Base-by-base conservation (phyloP, 2,329 filamentous ascomycete genomes). In the Mycosphaerella arachidis region DNA sequence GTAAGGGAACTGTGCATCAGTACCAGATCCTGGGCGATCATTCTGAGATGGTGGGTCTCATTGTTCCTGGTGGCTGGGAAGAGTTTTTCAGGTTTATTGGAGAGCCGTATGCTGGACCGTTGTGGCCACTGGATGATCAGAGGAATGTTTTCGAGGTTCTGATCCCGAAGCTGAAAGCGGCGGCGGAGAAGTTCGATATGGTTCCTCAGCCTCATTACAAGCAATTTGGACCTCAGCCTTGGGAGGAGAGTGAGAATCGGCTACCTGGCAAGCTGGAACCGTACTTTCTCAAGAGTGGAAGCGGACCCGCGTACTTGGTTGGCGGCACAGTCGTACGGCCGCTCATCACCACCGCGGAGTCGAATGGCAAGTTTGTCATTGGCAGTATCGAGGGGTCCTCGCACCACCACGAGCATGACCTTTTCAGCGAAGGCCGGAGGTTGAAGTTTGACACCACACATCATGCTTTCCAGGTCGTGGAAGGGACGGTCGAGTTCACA, bases 11-110 rank as follows among this genome's bases (percentile, higher is more conserved):
- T 8, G 74, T 85, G 50, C 83, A 86, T 67, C 83, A 84, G 64
- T 82, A 82, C 4, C 79, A 84, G 57, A 73, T 83, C 29, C 72
- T 82, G 1, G 81, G 81, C 1, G 76, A 80, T 0, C 80, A 84
- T 62, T 82, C 81, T 1, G 83, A 85, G 62, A 78, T 78, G 20
- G 71, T 82, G 1, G 82, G 82, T 13, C 70, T 86, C 3, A 80
- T 85, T 30, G 80, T 81, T 0, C 83, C 83, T 0, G 83, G 82
- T 5, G 82, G 83, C 66, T 85, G 83, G 83, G 74, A 84, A 30
- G 82, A 85, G 64, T 85, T 86, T 73, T 86, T 85, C 73, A 78
- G 83, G 53, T 81, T 83, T 67, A 78, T 85, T 7, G 78, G 77
- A 30, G 82, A 85, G 68, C 74, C 79, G 0, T 84, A 80, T 58